Conservation (phyloP, 2,329 filamentous ascomycete species). For the Trichoderma semiorbis region DNA sequence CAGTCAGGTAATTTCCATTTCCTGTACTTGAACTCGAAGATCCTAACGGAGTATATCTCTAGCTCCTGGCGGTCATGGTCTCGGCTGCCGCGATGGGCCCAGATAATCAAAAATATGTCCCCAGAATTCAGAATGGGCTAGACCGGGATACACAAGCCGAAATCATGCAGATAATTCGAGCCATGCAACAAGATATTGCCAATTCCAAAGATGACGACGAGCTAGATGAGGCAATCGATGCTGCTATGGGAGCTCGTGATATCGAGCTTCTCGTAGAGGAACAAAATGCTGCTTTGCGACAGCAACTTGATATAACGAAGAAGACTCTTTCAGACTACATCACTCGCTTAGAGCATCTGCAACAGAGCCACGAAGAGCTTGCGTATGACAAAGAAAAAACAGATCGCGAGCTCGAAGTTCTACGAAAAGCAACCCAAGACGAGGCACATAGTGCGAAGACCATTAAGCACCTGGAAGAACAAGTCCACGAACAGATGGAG, state of each 20-base stretch:
- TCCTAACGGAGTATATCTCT: constrained; percentile 28
- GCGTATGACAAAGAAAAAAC: constrained; percentile 60
- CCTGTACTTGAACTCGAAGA: not conserved
- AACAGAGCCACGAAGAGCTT: constrained; percentile 62
- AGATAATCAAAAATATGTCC: constrained; percentile 53
- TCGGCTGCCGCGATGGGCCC: constrained; percentile 58
- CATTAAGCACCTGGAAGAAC: constrained; percentile 52
- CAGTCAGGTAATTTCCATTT: constrained; percentile 43
- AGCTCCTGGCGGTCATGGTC: constrained; percentile 62
- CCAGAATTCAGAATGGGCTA: constrained; percentile 40
- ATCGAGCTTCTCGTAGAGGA: constrained; percentile 56
- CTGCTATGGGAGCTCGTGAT: constrained; percentile 46
- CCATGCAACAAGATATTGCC: constrained; percentile 38
- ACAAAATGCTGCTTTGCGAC: constrained; percentile 48
- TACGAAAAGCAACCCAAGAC: constrained; percentile 49
- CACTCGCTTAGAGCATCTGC: constrained; percentile 56
- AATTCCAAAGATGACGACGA: constrained; percentile 38
- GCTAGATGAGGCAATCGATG: constrained; percentile 38
- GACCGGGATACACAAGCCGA: constrained; percentile 43
- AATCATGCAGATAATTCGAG: constrained; percentile 44
- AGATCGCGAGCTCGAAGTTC: constrained; percentile 50
- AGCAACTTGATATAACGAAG: constrained; percentile 50
- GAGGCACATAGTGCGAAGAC: constrained; percentile 50
- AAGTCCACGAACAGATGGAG: constrained; percentile 64
- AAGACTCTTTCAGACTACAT: constrained; percentile 58